phyloP scores from a whole-genome alignment of 345 rosid genomes.

The Eucalyptus pauciflora region DNA sequence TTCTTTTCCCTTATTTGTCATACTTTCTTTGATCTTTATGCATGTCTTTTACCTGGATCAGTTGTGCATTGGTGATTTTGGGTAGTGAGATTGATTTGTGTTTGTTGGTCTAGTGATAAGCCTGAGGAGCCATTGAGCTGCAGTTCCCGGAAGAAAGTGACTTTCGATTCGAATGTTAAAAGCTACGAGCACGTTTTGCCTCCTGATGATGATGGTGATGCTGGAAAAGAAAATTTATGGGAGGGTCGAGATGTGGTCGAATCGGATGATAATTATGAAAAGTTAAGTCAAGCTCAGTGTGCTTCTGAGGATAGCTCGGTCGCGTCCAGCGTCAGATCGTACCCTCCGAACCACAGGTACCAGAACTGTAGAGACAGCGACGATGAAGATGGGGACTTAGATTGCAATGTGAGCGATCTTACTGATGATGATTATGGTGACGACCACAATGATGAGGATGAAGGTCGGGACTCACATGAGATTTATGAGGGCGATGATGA shows the following conservation, averaged over 20 bases:
- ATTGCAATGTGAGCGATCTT: constrained; percentile 21
- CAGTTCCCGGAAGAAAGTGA: constrained; percentile 55
- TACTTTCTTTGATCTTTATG: not conserved
- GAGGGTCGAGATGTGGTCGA: constrained; percentile 9
- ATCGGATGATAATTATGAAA: not conserved
- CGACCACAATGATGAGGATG: not conserved
- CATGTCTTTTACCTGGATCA: not conserved
- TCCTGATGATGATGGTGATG: constrained; percentile 29
- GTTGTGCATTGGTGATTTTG: not conserved
- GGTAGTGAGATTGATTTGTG: not conserved
- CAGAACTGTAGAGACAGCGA: constrained; percentile 64
- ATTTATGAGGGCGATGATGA: constrained; percentile 12
- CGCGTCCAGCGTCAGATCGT: constrained; percentile 36
- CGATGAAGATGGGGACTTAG: constrained; percentile 39
- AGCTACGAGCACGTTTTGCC: constrained; percentile 47
- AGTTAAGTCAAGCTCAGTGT: not conserved
- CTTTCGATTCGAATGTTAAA: constrained; percentile 55
- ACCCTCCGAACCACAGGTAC: constrained; percentile 58
- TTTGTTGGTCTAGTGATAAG: constrained; percentile 16
- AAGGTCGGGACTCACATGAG: constrained; percentile 6
- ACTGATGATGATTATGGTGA: constrained; percentile 18
- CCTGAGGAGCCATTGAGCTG: constrained; percentile 29
- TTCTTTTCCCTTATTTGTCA: not conserved
- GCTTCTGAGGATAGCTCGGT: constrained; percentile 23
- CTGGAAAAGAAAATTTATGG: not conserved